Evolutionary conservation across 441 rosid species (phyloP).

Genomic region (Dalechampia spathulata): DNA sequence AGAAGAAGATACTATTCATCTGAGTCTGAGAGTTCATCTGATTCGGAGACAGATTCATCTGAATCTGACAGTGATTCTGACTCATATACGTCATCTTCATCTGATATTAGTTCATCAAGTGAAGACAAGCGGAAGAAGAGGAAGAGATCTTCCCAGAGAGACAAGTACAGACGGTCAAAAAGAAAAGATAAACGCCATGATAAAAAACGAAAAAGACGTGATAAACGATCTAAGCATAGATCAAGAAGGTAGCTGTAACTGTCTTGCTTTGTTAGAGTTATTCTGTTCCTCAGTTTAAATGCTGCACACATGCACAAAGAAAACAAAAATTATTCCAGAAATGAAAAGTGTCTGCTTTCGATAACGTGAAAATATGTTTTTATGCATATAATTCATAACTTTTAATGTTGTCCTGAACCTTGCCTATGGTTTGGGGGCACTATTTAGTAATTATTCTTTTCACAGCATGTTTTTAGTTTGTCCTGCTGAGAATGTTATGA

Average conservation of each 20-base stretch:
- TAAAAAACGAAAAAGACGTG: conserved; percentile 58
- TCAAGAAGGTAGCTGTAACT: conserved; percentile 60
- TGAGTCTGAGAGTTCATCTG: conserved; percentile 49
- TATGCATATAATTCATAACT: too few species aligned
- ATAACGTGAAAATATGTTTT: too few species aligned
- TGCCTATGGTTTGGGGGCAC: too few species aligned
- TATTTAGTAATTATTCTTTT: too few species aligned
- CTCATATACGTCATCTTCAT: conserved; percentile 47
- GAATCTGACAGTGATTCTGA: conserved; percentile 83
- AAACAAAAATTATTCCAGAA: neutral
- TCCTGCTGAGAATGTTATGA: too few species aligned
- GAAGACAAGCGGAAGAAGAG: conserved; percentile 74
- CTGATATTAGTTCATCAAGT: conserved; percentile 80
- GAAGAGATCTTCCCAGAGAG: conserved; percentile 67
- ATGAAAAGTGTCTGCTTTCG: too few species aligned
- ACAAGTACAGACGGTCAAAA: conserved; percentile 59
- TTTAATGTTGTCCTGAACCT: too few species aligned
- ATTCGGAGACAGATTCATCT: conserved; percentile 42
- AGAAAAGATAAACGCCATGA: conserved; percentile 73
- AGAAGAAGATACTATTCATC: conserved; percentile 65
- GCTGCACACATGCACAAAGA: too few species aligned
- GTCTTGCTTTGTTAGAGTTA: too few species aligned
- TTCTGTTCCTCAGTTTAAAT: neutral
- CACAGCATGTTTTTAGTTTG: too few species aligned
- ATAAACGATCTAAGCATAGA: conserved; percentile 63